A percentile compares a stretch with the other conserved stretches of the same genome.
These are phyloP conservation scores for Globisporangium splendens DNA, from an alignment of 352 stramenopile genomes.

Conservation along the genomic window DNA sequence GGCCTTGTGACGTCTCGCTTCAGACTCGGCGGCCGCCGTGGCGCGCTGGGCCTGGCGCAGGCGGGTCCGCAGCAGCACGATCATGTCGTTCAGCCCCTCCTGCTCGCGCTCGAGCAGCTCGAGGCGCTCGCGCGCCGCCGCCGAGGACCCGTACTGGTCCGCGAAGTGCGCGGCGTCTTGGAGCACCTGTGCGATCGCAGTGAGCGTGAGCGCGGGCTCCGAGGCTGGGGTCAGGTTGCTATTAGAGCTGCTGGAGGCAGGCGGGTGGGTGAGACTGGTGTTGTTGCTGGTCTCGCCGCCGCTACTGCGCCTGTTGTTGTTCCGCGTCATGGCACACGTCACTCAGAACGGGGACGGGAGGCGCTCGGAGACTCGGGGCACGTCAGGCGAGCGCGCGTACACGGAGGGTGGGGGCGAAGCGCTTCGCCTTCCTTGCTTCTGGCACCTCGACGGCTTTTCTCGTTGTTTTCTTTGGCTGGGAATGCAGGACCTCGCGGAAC, in stretches of 20 bases:
- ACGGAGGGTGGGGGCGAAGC: too few species aligned
- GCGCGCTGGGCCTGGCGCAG: slow-evolving; percentile 16
- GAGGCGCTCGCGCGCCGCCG: slow-evolving; percentile 21
- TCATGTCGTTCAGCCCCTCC: slow-evolving; percentile 16
- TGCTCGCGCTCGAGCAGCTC: slow-evolving; percentile 28
- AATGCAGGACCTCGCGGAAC: slow-evolving; percentile 1
- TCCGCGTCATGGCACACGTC: neutral
- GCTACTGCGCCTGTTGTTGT: slow-evolving; percentile 1
- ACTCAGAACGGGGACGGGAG: neutral
- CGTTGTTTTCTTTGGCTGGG: slow-evolving; percentile 13
- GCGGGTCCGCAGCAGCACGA: slow-evolving; percentile 19
- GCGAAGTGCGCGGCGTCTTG: slow-evolving; percentile 35
- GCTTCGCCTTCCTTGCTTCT: too few species aligned
- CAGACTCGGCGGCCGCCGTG: slow-evolving; percentile 19
- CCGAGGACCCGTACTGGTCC: slow-evolving; percentile 27
- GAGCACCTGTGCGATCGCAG: slow-evolving; percentile 21
- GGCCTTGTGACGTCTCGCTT: slow-evolving; percentile 14
- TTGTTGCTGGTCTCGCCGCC: neutral
- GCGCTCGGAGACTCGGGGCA: neutral
- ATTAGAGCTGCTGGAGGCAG: neutral
- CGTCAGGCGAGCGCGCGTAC: neutral
- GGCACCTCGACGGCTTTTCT: too few species aligned
- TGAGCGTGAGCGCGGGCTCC: slow-evolving; percentile 8
- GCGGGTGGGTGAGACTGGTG: neutral
- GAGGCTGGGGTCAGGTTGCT: neutral